A percentile compares a stretch with the other conserved stretches of the same genome.
These are phyloP conservation scores for Akanthomyces dipterigenus DNA, from an alignment of 2,329 filamentous ascomycete species.

Conservation along the genomic window DNA sequence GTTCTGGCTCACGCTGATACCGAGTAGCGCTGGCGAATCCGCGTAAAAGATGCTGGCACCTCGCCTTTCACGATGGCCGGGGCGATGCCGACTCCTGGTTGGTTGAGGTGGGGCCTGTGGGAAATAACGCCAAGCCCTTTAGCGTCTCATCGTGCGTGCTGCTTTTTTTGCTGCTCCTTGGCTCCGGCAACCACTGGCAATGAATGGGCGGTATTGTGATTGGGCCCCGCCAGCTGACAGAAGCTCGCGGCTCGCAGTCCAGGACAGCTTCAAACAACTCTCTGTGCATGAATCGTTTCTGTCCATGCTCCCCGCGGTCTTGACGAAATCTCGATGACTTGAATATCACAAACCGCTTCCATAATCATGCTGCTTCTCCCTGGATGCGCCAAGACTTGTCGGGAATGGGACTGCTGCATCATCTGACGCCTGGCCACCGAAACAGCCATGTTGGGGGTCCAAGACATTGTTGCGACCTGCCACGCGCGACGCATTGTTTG, in stretches of 20 bases:
- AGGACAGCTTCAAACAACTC: neutral
- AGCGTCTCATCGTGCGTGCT: constrained; percentile 1
- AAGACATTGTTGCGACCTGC: neutral
- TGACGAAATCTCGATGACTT: no score
- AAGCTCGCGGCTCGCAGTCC: neutral
- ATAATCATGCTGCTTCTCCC: no score
- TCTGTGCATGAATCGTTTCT: neutral
- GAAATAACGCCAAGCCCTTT: constrained; percentile 12
- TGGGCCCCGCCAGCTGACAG: neutral
- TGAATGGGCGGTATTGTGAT: neutral
- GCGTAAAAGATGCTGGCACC: constrained; percentile 3
- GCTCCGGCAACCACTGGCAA: no score
- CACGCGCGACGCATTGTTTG: neutral
- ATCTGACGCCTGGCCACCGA: neutral
- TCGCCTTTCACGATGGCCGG: neutral
- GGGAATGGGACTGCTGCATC: neutral
- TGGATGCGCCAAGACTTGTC: neutral
- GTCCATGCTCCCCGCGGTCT: no score
- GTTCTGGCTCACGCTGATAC: no score
- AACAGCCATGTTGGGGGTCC: neutral
- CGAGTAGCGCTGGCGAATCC: neutral
- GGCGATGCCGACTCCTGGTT: neutral
- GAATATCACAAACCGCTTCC: no score
- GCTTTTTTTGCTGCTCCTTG: no score
- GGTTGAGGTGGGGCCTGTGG: neutral